Evolutionary conservation across 164 flowering plant genomes (phyloP).

Genomic region (Stephania cephalantha): DNA sequence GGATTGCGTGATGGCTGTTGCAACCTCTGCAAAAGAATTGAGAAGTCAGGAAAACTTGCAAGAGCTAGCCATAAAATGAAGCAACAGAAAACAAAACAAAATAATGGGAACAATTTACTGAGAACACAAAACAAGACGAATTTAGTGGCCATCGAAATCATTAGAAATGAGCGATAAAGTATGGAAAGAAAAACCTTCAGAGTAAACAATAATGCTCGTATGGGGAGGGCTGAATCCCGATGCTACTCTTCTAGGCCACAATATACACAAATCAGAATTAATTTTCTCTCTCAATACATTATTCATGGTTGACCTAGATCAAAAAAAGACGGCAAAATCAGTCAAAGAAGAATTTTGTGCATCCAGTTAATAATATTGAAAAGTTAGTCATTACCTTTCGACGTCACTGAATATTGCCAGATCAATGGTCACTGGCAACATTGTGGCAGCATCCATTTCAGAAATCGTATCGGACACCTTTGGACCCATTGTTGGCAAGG

Average conservation of each 20-base stretch:
- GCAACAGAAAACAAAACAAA: neutral
- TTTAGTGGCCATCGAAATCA: neutral
- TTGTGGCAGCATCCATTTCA: slow-evolving; percentile 16
- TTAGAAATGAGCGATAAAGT: neutral
- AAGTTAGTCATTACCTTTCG: slow-evolving; percentile 37
- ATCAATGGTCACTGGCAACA: slow-evolving; percentile 23
- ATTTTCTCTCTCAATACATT: slow-evolving; percentile 41
- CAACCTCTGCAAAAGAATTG: slow-evolving; percentile 26
- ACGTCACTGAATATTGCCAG: slow-evolving; percentile 20
- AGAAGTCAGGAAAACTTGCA: neutral
- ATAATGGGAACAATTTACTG: neutral
- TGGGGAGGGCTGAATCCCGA: slow-evolving; percentile 3
- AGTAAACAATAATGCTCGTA: slow-evolving; percentile 5
- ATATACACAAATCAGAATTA: slow-evolving; percentile 17
- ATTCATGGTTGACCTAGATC: slow-evolving; percentile 39
- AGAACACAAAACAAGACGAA: neutral
- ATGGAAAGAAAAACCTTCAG: slow-evolving; percentile 24
- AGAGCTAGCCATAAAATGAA: neutral
- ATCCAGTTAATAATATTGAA: neutral
- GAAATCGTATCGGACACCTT: slow-evolving; percentile 15
- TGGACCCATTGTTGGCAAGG: slow-evolving; percentile 18
- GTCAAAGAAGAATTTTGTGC: neutral
- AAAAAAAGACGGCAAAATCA: neutral
- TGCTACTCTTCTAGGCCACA: slow-evolving; percentile 12
- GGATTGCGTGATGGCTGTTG: slow-evolving; percentile 13